Evolutionary conservation across 2,329 filamentous ascomycete species (phyloP).

Genomic region (Colletotrichum tropicale): DNA sequence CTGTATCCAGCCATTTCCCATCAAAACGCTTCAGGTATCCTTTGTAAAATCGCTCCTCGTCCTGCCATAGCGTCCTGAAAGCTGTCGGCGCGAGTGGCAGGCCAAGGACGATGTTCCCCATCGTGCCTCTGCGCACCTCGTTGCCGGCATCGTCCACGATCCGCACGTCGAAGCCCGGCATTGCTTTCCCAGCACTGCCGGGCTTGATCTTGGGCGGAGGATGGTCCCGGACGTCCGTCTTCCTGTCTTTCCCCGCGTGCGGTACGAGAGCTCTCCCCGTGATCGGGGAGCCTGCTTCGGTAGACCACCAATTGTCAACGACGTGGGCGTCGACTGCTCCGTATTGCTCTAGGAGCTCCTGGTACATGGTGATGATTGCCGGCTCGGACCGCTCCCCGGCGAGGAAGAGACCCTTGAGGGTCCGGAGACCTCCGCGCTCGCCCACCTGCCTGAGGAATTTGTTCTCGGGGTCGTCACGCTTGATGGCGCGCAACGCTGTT

Average conservation of each 20-base stretch:
- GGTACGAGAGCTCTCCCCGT: constrained; percentile 61
- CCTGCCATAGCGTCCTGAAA: constrained; percentile 84
- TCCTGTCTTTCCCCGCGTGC: constrained; percentile 60
- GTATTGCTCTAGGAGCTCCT: constrained; percentile 71
- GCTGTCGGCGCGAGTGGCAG: constrained; percentile 85
- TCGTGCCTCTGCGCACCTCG: constrained; percentile 72
- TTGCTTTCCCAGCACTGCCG: constrained; percentile 86
- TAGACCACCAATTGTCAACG: constrained; percentile 67
- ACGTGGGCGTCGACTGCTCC: constrained; percentile 66
- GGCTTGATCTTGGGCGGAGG: constrained; percentile 69
- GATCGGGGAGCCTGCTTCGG: constrained; percentile 63
- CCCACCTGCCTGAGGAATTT: constrained; percentile 67
- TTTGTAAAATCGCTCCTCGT: constrained; percentile 84
- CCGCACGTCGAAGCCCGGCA: constrained; percentile 89
- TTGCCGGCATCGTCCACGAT: constrained; percentile 82
- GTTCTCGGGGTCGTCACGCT: constrained; percentile 82
- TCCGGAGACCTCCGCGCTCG: constrained; percentile 70
- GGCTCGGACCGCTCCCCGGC: constrained; percentile 92
- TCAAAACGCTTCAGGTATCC: constrained; percentile 84
- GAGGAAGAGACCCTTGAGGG: constrained; percentile 77
- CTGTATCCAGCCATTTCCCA: constrained; percentile 87
- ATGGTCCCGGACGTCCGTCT: constrained; percentile 41
- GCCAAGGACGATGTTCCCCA: constrained; percentile 91
- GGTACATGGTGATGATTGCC: constrained; percentile 81
- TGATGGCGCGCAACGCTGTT: constrained; percentile 84